Evolutionary conservation across 2,329 filamentous ascomycete species (phyloP).

Genomic region (Diaporthe sp.): DNA sequence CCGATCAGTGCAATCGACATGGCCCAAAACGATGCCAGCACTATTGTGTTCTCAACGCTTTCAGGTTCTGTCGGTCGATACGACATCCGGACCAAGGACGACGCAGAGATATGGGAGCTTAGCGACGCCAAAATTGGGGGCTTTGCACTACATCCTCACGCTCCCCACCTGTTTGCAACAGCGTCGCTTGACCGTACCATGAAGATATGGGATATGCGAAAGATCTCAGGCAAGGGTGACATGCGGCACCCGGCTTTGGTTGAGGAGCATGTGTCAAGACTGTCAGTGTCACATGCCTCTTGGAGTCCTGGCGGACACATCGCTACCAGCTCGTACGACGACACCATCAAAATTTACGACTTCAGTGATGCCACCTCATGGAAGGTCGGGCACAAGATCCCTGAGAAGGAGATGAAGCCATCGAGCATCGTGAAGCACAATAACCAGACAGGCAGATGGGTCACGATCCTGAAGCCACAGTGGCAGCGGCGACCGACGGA

Average conservation of each 20-base stretch:
- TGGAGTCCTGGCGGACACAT: constrained; percentile 89
- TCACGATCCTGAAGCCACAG: constrained; percentile 84
- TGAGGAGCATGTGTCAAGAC: constrained; percentile 83
- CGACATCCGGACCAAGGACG: constrained; percentile 75
- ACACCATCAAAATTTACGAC: constrained; percentile 93
- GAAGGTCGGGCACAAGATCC: constrained; percentile 69
- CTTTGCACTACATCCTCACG: constrained; percentile 84
- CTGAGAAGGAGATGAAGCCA: constrained; percentile 75
- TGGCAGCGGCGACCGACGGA: constrained; percentile 88
- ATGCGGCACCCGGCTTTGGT: constrained; percentile 75
- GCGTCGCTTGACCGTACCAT: constrained; percentile 90
- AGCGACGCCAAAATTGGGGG: constrained; percentile 96
- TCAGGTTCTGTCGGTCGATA: constrained; percentile 84
- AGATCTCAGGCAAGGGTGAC: constrained; percentile 75
- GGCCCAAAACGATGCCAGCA: constrained; percentile 75
- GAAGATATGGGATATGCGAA: constrained; percentile 92
- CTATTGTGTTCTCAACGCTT: constrained; percentile 89
- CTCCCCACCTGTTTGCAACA: constrained; percentile 87
- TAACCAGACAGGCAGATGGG: constrained; percentile 95
- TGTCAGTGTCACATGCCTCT: constrained; percentile 92
- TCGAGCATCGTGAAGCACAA: constrained; percentile 82
- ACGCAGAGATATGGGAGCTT: constrained; percentile 78
- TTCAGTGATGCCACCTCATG: constrained; percentile 73
- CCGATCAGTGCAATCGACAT: constrained; percentile 90
- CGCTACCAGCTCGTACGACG: constrained; percentile 94